A percentile compares a stretch with the other conserved stretches of the same genome.
Evolutionary conservation across 352 stramenopile genomes (phyloP).

Genomic region (Phytophthora hybrid): DNA sequence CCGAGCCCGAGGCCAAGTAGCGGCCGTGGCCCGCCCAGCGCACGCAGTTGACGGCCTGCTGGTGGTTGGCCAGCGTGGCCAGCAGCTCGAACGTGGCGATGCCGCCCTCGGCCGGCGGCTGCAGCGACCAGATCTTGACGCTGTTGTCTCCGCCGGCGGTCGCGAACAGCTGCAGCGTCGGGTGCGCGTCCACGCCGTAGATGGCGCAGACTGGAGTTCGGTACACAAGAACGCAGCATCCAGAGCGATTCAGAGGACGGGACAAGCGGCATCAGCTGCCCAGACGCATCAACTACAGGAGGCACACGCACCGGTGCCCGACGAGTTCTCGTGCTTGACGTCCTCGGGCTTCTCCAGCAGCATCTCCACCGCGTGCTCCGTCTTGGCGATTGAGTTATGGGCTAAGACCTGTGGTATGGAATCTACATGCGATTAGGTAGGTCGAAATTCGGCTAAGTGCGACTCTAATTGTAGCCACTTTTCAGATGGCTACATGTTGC

Average conservation of each 20-base stretch:
- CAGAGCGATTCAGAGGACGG: slow-evolving; percentile 3
- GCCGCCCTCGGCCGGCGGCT: slow-evolving; percentile 38
- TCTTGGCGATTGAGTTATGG: background rate
- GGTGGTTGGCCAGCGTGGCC: slow-evolving; percentile 81
- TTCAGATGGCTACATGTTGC: slow-evolving; percentile 10
- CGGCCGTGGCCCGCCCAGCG: slow-evolving; percentile 81
- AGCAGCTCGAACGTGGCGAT: slow-evolving; percentile 83
- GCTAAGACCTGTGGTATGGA: background rate
- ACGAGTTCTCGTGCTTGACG: slow-evolving; percentile 80
- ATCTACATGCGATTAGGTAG: background rate
- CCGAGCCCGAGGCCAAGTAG: slow-evolving; percentile 84
- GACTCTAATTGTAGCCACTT: slow-evolving; percentile 32
- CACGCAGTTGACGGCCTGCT: slow-evolving; percentile 89
- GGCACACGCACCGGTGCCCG: slow-evolving; percentile 58
- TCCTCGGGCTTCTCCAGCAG: slow-evolving; percentile 83
- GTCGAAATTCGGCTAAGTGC: background rate
- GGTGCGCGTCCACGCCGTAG: slow-evolving; percentile 87
- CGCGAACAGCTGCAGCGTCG: slow-evolving; percentile 73
- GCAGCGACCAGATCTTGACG: slow-evolving; percentile 88
- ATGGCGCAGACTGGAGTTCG: slow-evolving; percentile 69
- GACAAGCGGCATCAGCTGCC: background rate
- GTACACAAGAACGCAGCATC: slow-evolving; percentile 11
- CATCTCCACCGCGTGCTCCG: slow-evolving; percentile 50
- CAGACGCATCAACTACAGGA: background rate
- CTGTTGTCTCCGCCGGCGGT: slow-evolving; percentile 85